Evolutionary conservation across 441 rosid genomes (phyloP).

Genomic region (Pelargonium australe): DNA sequence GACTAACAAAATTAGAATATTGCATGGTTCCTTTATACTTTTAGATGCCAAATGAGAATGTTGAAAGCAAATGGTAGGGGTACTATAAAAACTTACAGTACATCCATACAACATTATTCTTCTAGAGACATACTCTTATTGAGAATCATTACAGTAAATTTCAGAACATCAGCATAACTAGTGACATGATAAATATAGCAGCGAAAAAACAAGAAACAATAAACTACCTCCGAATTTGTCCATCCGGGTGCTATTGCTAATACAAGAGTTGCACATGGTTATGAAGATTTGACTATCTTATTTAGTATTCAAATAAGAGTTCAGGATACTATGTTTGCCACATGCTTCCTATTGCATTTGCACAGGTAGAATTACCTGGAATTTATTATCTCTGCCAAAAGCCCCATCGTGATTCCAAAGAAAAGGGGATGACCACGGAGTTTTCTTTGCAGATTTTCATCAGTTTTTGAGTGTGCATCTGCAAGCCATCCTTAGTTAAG

Average conservation of each 20-base stretch:
- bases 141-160: neutral
- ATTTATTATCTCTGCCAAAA: constrained; percentile 94
- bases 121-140: neutral
- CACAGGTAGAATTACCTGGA: constrained; percentile 61
- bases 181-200: neutral
- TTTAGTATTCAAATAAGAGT: neutral
- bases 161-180: neutral
- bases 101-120: neutral
- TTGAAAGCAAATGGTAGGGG: too few relatives aligned
- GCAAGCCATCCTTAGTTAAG: neutral
- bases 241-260: too few relatives aligned
- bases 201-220: neutral
- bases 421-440: constrained; percentile 83
- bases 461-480: constrained; percentile 9
- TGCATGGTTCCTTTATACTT: too few relatives aligned
- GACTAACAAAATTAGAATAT: neutral
- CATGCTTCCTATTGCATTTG: constrained; percentile 15
- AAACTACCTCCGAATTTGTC: neutral
- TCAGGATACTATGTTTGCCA: neutral
- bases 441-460: constrained; percentile 45
- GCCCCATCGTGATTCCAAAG: constrained; percentile 88
- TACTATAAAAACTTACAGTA: neutral
- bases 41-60: neutral
- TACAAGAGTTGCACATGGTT: neutral
- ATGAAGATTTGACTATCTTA: neutral